Base-by-base conservation (phyloP, 352 stramenopile species). In the Phytopythium montanum region DNA sequence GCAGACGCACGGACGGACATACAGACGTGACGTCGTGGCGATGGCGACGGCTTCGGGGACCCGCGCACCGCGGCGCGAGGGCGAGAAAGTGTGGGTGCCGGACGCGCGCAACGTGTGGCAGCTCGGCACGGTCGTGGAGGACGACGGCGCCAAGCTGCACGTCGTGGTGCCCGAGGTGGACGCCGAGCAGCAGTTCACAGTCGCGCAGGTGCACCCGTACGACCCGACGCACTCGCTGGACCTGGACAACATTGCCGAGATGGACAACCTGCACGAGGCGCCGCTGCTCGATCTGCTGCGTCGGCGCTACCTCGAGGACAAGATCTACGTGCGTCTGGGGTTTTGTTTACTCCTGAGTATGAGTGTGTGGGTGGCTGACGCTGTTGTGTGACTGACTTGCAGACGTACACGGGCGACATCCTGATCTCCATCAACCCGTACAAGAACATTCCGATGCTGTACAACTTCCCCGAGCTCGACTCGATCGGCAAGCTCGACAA, bases 341-440 rank as follows among this genome's bases (percentile, higher is more conserved):
- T n/a, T n/a, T n/a, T n/a, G n/a, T n/a, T n/a, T n/a, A n/a, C n/a
- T n/a, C n/a, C n/a, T n/a, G n/a, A n/a, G n/a, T n/a, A n/a, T n/a
- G n/a, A n/a, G n/a, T n/a, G n/a, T n/a, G 31, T 9, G 31, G 31
- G 5, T 34, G 31, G 14, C 54, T 36, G 39, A 50, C 6, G 57
- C 28, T 25, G 25, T 45, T 58, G 59, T 28, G 16, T 48, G 44
- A 12, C 33, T 38, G 33, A 16, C n/a, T 39, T 46, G 25, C 63
- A 94, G 75, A 98, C 95, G 36, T 98, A 96, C 64, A 97, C 91
- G 38, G 91, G 92, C 28, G 94, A 98, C 59, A 96, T 98, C 21
- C 72, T 98, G 41, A 98, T 98, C 74, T 97, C 90, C 38, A 96
- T 98, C 60, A 98, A 98, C 70, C 95, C 95, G 55, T 98, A 98